These are phyloP conservation scores for Chaetothyriales sp. DNA, from an alignment of 2,329 filamentous ascomycete species.

Conservation along the genomic window DNA sequence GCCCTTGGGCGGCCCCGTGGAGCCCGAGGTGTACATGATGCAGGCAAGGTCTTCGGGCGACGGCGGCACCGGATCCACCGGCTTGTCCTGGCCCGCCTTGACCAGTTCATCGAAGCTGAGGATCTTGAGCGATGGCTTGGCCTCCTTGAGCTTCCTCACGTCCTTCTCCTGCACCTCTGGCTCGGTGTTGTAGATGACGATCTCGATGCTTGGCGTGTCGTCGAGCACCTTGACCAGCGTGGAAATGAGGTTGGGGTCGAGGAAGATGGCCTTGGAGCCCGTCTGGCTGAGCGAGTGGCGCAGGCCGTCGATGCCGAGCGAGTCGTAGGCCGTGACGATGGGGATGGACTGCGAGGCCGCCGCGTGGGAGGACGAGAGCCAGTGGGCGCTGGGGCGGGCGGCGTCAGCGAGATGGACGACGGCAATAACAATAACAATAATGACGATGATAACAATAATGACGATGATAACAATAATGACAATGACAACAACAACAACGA, in stretches of 20 bases:
- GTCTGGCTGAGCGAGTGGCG: constrained; percentile 24
- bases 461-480: no score
- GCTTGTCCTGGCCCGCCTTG: constrained; percentile 46
- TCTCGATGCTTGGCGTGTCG: constrained; percentile 38
- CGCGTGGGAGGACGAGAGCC: constrained; percentile 70
- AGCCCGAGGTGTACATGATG: constrained; percentile 66
- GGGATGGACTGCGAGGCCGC: constrained; percentile 72
- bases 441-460: no score
- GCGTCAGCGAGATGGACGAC: constrained; percentile 7
- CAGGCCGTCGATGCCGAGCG: constrained; percentile 24
- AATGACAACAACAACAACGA: no score
- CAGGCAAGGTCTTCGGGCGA: constrained; percentile 63
- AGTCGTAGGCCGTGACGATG: constrained; percentile 56
- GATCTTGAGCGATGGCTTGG: constrained; percentile 37
- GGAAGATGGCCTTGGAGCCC: constrained; percentile 23
- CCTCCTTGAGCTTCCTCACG: constrained; percentile 37
- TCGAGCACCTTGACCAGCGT: constrained; percentile 40
- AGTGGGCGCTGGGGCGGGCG: constrained; percentile 48
- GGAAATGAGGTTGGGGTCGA: constrained; percentile 28
- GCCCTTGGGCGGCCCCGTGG: constrained; percentile 74
- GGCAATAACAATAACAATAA: no score
- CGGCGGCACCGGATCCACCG: constrained; percentile 54
- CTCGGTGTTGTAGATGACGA: constrained; percentile 42
- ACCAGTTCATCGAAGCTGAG: constrained; percentile 39
- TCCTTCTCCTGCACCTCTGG: constrained; percentile 35